Evolutionary conservation across 2,329 filamentous ascomycete genomes (phyloP).

Genomic region (Aspergillus sp.): DNA sequence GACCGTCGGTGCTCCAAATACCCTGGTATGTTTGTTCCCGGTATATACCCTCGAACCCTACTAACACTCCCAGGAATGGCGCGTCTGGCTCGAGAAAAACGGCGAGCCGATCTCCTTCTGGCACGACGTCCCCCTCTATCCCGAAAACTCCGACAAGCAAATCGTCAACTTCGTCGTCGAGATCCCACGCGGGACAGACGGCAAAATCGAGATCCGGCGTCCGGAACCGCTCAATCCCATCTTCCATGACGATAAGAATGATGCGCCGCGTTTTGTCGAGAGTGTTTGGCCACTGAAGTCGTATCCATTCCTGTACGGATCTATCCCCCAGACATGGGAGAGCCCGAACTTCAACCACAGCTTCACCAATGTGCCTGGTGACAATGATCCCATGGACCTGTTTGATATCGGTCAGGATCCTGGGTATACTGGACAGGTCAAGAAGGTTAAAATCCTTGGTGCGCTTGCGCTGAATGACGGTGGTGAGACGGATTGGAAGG

Average conservation of each 20-base stretch:
- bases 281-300: not conserved
- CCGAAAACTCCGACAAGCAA: not conserved
- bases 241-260: slow-evolving; percentile 1
- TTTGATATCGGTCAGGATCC: not conserved
- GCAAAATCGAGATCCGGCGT: slow-evolving; percentile 1
- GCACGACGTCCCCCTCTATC: slow-evolving; percentile 3
- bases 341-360: slow-evolving; percentile 1
- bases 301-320: not conserved
- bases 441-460: slow-evolving; percentile 1
- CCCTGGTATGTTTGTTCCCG: not conserved
- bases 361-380: not conserved
- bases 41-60: not conserved
- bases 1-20: not conserved
- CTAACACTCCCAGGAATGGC: slow-evolving; percentile 1
- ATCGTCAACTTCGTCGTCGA: slow-evolving; percentile 5
- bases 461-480: slow-evolving; percentile 1
- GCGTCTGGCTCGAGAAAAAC: slow-evolving; percentile 2
- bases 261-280: not conserved
- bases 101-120: slow-evolving; percentile 2
- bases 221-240: not conserved
- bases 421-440: not conserved
- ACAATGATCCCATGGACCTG: slow-evolving; percentile 5
- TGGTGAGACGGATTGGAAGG: slow-evolving; percentile 6
- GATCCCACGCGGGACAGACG: not conserved
- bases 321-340: slow-evolving; percentile 5